Evolutionary conservation across 2,329 filamentous ascomycete genomes (phyloP), one percentile per base, ranked within the genome.

Genomic region (Colletotrichum chlorophyti): DNA sequence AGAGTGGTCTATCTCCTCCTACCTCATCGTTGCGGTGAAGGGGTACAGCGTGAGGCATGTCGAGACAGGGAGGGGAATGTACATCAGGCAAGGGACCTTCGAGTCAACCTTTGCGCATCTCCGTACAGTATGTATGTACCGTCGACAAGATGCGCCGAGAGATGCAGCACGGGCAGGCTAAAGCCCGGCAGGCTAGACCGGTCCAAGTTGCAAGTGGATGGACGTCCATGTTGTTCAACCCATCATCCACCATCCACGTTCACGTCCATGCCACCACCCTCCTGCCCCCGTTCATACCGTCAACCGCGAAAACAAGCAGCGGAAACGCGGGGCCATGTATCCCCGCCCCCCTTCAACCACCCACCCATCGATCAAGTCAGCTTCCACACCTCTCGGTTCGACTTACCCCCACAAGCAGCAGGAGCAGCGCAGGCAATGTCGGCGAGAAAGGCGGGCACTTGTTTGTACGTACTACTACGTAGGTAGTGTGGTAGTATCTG

Each of bases 161-260:
- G 52, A 59, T 59, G 57, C 57, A 59, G 57, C 57, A 59, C 57
- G 51, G 51, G 43, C 57, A n/a, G 38, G 32, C 57, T 59, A 50
- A 45, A 45, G 57, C 57, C n/a, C 31, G 27, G 51, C 32, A 55
- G 51, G 51, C 55, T 50, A 59, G 57, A 45, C 43, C 31, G 38
- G 57, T 50, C 51, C 51, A 59, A 59, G 57, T 48, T 40, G 31
- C 51, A 48, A 49, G 37, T 50, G 45, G 43, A 50, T 45, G 51
- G 26, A 49, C 21, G 51, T 59, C 57, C 51, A 49, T 38, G 48
- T 51, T 53, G 51, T 31, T 21, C 53, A 27, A 24, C 19, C 14
- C 40, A 17, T 21, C 17, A 21, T 41, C 38, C 19, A 41, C 24
- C 40, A 43, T 29, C 40, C 34, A 37, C 15, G 15, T 37, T 19